Base-by-base conservation (phyloP, 495 filamentous ascomycete genomes). In the Penicillium nucicola region DNA sequence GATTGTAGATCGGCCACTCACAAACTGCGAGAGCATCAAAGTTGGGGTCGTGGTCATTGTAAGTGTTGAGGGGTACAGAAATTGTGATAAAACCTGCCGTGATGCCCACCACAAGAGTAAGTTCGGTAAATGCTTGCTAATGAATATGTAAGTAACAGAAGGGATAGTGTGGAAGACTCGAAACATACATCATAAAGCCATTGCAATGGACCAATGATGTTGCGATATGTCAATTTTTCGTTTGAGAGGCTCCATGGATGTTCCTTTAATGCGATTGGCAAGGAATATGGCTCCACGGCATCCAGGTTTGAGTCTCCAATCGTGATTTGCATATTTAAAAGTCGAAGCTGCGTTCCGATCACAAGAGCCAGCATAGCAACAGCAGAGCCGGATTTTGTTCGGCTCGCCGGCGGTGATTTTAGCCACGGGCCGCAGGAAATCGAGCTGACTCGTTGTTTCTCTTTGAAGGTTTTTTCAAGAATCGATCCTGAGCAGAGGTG, bases 341-440 rank as follows among this genome's bases (percentile, higher is more conserved):
- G n/a, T 17, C 50, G 60, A 12, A 76, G 56, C 15, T 59, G 64
- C 1, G 59, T 45, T 11, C 67, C 69, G 35, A 60, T 62, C 14
- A 66, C 38, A 6, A 57, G 48, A 8, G 71, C 72, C 36, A 71
- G 38, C 50, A 64, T 53, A 11, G 61, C 43, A 12, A 38, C 55
- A 6, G 55, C 65, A 13, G 52, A 53, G 23, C 51, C 49, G 18
- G 42, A 36, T 14, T 35, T 18, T 1, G 48, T 42, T 5, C 55
- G 30, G 1, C 15, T 22, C 10, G 46, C 12, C 1, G 15, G 18
- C 0, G 52, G 13, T 18, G 48, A 36, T 15, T 18, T 42, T 14
- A 67, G 23, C 74, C 74, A 77, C 23, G 74, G 74, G 0, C 74
- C 71, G 52, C 64, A 69, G 1, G 63, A 54, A 37, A 74, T 34